A percentile compares a stretch with the other conserved stretches of the same genome.
Evolutionary conservation across 805 yeast species (phyloP).

Genomic region (Yarrowia sp.): DNA sequence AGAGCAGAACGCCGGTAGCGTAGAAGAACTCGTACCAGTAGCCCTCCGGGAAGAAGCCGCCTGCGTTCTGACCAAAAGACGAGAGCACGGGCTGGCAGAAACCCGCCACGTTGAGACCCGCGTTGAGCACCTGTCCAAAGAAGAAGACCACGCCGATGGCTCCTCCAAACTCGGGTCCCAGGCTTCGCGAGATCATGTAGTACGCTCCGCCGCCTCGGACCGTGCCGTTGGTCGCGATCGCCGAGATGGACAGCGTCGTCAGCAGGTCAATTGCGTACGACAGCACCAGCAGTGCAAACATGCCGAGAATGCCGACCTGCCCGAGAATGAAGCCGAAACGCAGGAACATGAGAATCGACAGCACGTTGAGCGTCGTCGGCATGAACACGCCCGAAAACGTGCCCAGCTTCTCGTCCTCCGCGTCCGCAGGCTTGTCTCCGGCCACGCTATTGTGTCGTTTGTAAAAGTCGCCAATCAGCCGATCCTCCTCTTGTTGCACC

Average conservation of each 20-base stretch:
- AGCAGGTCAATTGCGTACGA: constrained; percentile 79
- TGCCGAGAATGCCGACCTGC: constrained; percentile 85
- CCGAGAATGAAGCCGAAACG: constrained; percentile 95
- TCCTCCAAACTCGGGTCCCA: constrained; percentile 99
- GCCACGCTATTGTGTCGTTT: constrained; percentile 18
- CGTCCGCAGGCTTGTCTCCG: not conserved
- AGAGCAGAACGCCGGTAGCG: constrained; percentile 54
- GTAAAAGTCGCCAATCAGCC: constrained; percentile 23
- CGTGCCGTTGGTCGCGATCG: constrained; percentile 96
- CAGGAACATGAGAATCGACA: constrained; percentile 90
- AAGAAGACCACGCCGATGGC: constrained; percentile 93
- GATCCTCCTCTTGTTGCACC: constrained; percentile 4
- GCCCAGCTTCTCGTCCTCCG: constrained; percentile 52
- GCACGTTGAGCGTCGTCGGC: constrained; percentile 89
- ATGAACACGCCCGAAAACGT: constrained; percentile 89
- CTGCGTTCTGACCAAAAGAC: constrained; percentile 65
- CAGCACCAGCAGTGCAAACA: constrained; percentile 61
- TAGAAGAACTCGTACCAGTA: constrained; percentile 67
- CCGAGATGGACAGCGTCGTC: constrained; percentile 87
- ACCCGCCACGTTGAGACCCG: constrained; percentile 91
- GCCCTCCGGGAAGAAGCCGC: constrained; percentile 70
- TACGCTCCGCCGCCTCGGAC: constrained; percentile 99
- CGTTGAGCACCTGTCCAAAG: constrained; percentile 87
- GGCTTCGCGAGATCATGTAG: constrained; percentile 90
- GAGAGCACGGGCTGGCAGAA: constrained; percentile 84